Evolutionary conservation across 257 asterid genomes (phyloP).

Genomic region (Vinca minor): DNA sequence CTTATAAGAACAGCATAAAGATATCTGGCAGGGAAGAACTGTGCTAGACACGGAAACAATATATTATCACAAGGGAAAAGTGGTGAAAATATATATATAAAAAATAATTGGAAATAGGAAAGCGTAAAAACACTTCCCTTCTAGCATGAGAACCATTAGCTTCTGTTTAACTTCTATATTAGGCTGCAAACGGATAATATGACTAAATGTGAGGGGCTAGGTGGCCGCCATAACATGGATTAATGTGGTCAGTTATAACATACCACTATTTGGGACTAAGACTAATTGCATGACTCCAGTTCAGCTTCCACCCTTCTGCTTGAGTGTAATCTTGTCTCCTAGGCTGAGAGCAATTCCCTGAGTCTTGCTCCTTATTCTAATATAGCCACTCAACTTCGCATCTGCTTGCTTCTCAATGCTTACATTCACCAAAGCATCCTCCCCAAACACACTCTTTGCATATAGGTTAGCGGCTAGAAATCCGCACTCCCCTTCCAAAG

Average conservation of each 20-base stretch:
- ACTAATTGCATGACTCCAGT: neutral
- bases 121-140: no score
- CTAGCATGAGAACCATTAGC: neutral
- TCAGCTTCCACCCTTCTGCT: conserved; percentile 98
- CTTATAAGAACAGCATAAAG: no score
- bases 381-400: conserved; percentile 86
- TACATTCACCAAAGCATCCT: conserved; percentile 91
- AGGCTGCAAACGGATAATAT: neutral
- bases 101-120: neutral
- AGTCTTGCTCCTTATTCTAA: conserved; percentile 97
- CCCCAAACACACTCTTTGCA: conserved; percentile 97
- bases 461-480: conserved; percentile 92
- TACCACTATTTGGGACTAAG: conserved; percentile 3
- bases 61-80: neutral
- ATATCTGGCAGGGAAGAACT: neutral
- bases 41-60: neutral
- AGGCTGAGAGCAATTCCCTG: conserved; percentile 99
- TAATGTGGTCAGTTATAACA: neutral
- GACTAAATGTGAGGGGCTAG: neutral
- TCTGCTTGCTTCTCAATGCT: conserved; percentile 90
- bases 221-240: neutral
- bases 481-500: conserved; percentile 95
- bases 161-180: neutral
- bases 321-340: conserved; percentile 96
- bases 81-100: neutral